Percentiles rank a stretch among this genome's conserved stretches.
phyloP scores from a whole-genome alignment of 352 stramenopile genomes.

The Stephanocyclus meneghinianus region DNA sequence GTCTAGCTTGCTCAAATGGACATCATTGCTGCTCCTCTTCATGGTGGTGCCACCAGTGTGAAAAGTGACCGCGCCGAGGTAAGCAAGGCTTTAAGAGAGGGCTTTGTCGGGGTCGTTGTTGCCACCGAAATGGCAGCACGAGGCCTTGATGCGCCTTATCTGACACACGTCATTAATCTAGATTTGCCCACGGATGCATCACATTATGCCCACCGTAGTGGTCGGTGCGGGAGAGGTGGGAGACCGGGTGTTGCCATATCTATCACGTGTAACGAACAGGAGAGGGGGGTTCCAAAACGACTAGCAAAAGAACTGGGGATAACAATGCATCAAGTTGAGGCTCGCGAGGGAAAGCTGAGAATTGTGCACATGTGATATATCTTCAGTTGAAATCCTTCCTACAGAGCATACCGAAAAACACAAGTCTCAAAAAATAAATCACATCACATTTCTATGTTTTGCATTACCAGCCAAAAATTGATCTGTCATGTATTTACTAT shows the following conservation, averaged over 20 bases:
- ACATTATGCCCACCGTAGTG: constrained; percentile 80
- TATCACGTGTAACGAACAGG: constrained; percentile 64
- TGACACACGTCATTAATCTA: constrained; percentile 82
- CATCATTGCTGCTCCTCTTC: constrained; percentile 74
- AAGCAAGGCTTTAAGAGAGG: constrained; percentile 69
- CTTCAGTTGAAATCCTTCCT: not conserved
- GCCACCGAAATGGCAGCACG: constrained; percentile 79
- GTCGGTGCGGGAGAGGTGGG: constrained; percentile 75
- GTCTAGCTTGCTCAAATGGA: constrained; percentile 59
- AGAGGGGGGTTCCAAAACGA: constrained; percentile 69
- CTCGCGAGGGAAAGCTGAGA: constrained; percentile 58
- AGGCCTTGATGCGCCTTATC: constrained; percentile 74
- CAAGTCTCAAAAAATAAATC: too few species aligned
- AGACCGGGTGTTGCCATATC: constrained; percentile 78
- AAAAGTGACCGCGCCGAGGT: constrained; percentile 80
- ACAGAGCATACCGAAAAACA: not conserved
- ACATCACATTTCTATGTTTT: too few species aligned
- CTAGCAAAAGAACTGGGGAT: constrained; percentile 72
- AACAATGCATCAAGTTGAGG: constrained; percentile 68
- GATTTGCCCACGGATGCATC: constrained; percentile 80
- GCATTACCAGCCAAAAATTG: too few species aligned
- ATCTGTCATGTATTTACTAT: too few species aligned
- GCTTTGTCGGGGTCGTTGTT: constrained; percentile 78
- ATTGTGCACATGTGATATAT: constrained; percentile 51
- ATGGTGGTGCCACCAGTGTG: constrained; percentile 64